Conservation (phyloP, 2,329 filamentous ascomycete genomes). For the Pseudohalonectria lignicola region DNA sequence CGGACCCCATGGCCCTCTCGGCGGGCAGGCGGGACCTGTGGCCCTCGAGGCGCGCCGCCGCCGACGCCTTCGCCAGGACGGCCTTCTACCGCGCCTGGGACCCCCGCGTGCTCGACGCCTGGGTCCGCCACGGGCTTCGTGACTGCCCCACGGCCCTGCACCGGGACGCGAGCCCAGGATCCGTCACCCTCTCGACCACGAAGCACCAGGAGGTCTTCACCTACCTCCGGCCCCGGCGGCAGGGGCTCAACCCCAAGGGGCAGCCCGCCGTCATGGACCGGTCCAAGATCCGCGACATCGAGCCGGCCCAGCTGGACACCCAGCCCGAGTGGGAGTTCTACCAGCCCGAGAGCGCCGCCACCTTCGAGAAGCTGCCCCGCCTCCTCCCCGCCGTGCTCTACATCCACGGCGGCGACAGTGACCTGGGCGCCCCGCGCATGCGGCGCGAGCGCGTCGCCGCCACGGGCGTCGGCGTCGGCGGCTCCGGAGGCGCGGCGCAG, state of each 20-base stretch:
- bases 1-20: constrained; percentile 43
- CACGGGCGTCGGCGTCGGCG: constrained; percentile 57
- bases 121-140: constrained; percentile 66
- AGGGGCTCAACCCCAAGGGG: constrained; percentile 24
- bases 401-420: constrained; percentile 52
- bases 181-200: constrained; percentile 63
- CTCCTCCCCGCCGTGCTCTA: constrained; percentile 58
- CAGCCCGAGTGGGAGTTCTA: constrained; percentile 47
- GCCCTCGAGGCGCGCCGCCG: constrained; percentile 64
- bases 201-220: constrained; percentile 84
- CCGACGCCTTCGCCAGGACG: constrained; percentile 52
- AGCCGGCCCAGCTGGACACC: constrained; percentile 20
- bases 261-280: constrained; percentile 25
- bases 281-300: constrained; percentile 32
- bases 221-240: constrained; percentile 53
- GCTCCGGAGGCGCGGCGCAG: constrained; percentile 51
- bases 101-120: constrained; percentile 61
- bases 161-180: constrained; percentile 21
- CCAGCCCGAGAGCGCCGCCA: constrained; percentile 48
- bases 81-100: constrained; percentile 81
- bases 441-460: constrained; percentile 46
- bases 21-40: constrained; percentile 67
- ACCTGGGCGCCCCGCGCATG: constrained; percentile 38
- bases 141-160: constrained; percentile 54
- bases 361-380: constrained; percentile 44